Evolutionary conservation across 768 basidiomycete genomes (phyloP).

Genomic region (Trametes maxima): DNA sequence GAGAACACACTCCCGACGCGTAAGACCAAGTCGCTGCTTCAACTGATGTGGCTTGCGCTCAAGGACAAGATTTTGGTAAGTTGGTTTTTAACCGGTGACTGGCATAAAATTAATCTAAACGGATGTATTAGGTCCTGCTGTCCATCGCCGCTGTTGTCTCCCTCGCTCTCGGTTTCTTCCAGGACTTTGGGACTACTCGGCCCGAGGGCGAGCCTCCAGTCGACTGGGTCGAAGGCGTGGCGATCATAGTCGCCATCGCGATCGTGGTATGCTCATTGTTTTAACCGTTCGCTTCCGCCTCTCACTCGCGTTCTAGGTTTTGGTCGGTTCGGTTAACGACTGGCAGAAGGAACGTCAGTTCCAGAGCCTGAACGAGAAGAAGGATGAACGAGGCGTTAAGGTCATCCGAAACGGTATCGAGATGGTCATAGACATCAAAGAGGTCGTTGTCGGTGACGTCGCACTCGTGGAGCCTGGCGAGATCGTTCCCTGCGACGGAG

Average conservation of each 20-base stretch:
- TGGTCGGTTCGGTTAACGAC: conserved; percentile 95
- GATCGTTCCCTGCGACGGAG: conserved; percentile 92
- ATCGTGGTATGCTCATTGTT: conserved; percentile 58
- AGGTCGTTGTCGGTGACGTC: conserved; percentile 93
- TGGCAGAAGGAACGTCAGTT: conserved; percentile 99
- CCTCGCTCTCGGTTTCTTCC: conserved; percentile 90
- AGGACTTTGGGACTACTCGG: conserved; percentile 80
- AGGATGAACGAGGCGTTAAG: conserved; percentile 91
- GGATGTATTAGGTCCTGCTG: conserved; percentile 68
- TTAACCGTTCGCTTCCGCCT: not conserved
- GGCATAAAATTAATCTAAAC: not conserved
- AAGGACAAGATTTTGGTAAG: conserved; percentile 66
- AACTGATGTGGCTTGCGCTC: conserved; percentile 63
- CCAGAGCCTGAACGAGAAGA: conserved; percentile 87
- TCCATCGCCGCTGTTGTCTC: conserved; percentile 93
- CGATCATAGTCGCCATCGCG: conserved; percentile 73
- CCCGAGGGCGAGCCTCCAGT: conserved; percentile 69
- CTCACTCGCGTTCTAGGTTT: conserved; percentile 47
- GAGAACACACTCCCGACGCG: conserved; percentile 51
- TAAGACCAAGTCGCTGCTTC: conserved; percentile 49
- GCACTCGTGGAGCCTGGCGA: conserved; percentile 93
- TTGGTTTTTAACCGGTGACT: conserved; percentile 9
- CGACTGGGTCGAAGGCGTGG: conserved; percentile 96
- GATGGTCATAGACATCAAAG: conserved; percentile 46
- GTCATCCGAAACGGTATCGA: conserved; percentile 44